These are phyloP conservation scores for Fusarium robinianum DNA, from an alignment of 2,329 filamentous ascomycete genomes.

Conservation along the genomic window DNA sequence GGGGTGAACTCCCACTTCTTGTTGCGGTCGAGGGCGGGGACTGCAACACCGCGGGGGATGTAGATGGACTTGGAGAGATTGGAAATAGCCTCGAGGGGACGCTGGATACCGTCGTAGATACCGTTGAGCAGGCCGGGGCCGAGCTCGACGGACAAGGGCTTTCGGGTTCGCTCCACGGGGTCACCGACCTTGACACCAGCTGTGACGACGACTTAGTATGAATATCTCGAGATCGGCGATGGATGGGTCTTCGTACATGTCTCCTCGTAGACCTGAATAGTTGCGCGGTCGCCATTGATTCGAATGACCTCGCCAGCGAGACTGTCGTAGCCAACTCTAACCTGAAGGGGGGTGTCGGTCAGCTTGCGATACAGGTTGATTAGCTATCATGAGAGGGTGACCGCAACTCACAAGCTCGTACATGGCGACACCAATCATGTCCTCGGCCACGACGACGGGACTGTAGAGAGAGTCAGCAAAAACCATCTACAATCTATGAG, in stretches of 20 bases:
- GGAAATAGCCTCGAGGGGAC: constrained; percentile 85
- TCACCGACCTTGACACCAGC: constrained; percentile 96
- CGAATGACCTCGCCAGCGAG: constrained; percentile 98
- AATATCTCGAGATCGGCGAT: constrained; percentile 6
- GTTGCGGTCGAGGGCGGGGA: constrained; percentile 83
- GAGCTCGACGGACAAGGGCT: constrained; percentile 96
- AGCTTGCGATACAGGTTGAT: constrained; percentile 8
- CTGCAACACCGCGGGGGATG: constrained; percentile 90
- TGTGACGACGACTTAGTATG: constrained; percentile 44
- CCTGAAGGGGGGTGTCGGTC: constrained; percentile 53
- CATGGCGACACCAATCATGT: constrained; percentile 99
- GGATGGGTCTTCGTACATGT: constrained; percentile 69
- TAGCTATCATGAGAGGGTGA: constrained; percentile 9
- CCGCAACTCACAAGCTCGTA: constrained; percentile 81
- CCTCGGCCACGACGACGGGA: constrained; percentile 94
- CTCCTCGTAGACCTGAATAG: constrained; percentile 99
- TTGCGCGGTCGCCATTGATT: constrained; percentile 93
- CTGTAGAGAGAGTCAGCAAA: constrained; percentile 50
- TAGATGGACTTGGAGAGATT: constrained; percentile 85
- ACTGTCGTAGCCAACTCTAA: constrained; percentile 88
- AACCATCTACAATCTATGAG: constrained; percentile 3
- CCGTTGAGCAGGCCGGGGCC: constrained; percentile 97
- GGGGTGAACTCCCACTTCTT: constrained; percentile 98
- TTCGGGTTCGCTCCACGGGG: constrained; percentile 86
- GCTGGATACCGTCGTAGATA: constrained; percentile 99